phyloP scores from a whole-genome alignment of 1,139 yeast species.

The Candida anutae region DNA sequence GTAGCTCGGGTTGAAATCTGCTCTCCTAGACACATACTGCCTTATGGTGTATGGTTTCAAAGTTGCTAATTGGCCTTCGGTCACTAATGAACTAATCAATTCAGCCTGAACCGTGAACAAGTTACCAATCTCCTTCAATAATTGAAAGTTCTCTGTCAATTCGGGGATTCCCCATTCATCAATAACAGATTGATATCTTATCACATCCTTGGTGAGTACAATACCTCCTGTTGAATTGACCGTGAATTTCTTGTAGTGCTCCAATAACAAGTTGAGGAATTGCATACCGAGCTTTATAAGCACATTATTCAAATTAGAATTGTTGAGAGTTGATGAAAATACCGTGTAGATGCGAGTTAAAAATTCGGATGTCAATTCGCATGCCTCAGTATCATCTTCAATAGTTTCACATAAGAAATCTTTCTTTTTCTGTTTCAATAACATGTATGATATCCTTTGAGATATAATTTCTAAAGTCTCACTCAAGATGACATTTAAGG shows the following conservation, averaged over 20 bases:
- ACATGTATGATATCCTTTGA: constrained; percentile 38
- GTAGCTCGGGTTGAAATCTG: constrained; percentile 56
- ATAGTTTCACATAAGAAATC: constrained; percentile 48
- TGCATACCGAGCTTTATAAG: constrained; percentile 54
- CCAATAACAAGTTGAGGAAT: constrained; percentile 53
- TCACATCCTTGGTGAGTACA: constrained; percentile 76
- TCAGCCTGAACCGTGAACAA: constrained; percentile 69
- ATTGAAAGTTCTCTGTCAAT: constrained; percentile 60
- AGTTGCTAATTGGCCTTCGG: constrained; percentile 71
- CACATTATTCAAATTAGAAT: constrained; percentile 46
- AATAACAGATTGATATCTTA: constrained; percentile 66
- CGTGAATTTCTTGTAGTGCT: constrained; percentile 68
- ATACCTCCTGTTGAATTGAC: constrained; percentile 82
- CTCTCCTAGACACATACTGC: constrained; percentile 63
- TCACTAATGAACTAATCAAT: constrained; percentile 67
- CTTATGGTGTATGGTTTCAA: constrained; percentile 62
- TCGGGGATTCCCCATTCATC: constrained; percentile 64
- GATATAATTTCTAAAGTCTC: constrained; percentile 48
- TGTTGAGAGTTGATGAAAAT: constrained; percentile 32
- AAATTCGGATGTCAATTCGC: constrained; percentile 54
- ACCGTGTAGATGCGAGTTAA: constrained; percentile 37
- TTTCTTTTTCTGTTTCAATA: constrained; percentile 56
- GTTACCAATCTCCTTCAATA: constrained; percentile 77
- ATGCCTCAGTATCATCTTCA: constrained; percentile 63
- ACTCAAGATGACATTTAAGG: constrained; percentile 58